Base-by-base conservation (phyloP, 495 filamentous ascomycete species). In the Aspergillus sclerotiicarbonarius region DNA sequence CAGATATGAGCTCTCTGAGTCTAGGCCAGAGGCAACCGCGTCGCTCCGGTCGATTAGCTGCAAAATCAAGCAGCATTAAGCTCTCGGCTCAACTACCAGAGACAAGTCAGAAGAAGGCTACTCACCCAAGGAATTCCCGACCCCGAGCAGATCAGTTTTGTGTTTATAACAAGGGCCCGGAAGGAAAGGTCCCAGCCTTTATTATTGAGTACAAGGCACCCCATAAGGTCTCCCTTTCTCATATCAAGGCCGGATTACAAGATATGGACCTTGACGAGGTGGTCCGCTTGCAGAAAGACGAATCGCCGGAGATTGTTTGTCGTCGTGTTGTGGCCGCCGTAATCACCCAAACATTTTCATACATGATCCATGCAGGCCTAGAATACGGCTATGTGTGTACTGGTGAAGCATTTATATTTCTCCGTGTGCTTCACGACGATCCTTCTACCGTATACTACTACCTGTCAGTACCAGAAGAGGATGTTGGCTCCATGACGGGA, bases 141-240 rank as follows among this genome's bases (percentile, higher is more conserved):
- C 62, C 51, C 55, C 60, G 57, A 56, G 68, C 71, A 43, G 73
- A 79, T 58, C 70, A 76, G 48, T 79, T 76, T 62, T 78, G 73
- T 61, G 67, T 80, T 51, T 75, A 77, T 51, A 62, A 62, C 39
- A 66, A 54, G 35, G 62, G 63, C 19, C 51, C 64, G 21, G 69
- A 69, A 25, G 35, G 13, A 56, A 70, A 66, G 43, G 35, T 64
- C 33, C 65, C 70, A 31, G 62, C 60, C 8, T 59, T 70, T 53
- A 65, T 70, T 9, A 66, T 79, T 61, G 67, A 78, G 59, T 76
- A 76, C 59, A 77, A 78, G 62, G 62, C 75, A 20, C 76, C 76
- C n/a, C 71, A 79, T 51, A 76, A 77, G 61, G 51, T 80, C 6
- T 55, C 66, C 16, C 53, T 67, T 0, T 53, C 53, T 13, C 41